These are phyloP conservation scores for Eremochloa ophiuroides DNA, from an alignment of 176 grass and related monocot species.

Conservation along the genomic window DNA sequence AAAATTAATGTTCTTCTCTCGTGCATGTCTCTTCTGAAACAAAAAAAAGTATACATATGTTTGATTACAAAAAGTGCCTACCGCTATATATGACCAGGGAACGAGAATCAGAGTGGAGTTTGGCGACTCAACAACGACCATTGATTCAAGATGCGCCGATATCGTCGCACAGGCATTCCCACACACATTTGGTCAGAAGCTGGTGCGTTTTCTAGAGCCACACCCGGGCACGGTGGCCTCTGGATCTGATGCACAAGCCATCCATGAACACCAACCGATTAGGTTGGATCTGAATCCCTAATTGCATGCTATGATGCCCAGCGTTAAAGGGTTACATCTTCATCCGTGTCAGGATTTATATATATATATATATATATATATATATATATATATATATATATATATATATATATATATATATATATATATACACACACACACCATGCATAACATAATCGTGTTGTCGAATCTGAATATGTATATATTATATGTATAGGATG, in stretches of 20 bases:
- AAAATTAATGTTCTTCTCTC: not conserved
- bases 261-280: conserved; percentile 27
- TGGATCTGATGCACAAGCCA: conserved; percentile 34
- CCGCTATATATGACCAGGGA: conserved; percentile 34
- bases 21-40: not conserved
- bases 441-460: not conserved
- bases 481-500: conserved; percentile 33
- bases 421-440: no score
- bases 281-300: conserved; percentile 23
- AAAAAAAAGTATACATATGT: not conserved
- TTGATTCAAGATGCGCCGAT: conserved; percentile 41
- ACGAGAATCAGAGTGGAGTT: conserved; percentile 46
- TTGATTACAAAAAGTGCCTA: not conserved
- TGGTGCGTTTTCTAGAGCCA: conserved; percentile 57
- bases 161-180: conserved; percentile 47
- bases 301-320: not conserved
- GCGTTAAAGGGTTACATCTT: not conserved
- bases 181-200: conserved; percentile 49
- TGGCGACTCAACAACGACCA: conserved; percentile 47
- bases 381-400: no score
- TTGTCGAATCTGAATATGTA: not conserved
- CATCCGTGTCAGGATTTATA: not conserved
- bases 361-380: no score
- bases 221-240: not conserved
- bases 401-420: no score